Conservation (phyloP, 179 eudicot genomes). For the Silene coronaria region DNA sequence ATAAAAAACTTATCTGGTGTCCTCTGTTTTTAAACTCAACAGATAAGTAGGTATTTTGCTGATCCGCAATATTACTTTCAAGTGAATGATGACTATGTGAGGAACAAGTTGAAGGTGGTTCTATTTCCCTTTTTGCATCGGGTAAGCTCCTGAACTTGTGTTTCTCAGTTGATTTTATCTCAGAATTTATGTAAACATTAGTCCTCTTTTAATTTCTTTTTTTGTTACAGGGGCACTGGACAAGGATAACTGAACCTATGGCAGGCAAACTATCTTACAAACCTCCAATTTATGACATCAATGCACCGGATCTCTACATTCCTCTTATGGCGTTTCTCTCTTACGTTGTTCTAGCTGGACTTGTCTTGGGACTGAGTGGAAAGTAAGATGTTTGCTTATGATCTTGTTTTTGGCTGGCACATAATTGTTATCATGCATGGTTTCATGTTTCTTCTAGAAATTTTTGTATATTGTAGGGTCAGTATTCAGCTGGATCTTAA, state of each 20-base stretch:
- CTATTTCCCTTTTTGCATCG: slow-evolving; percentile 81
- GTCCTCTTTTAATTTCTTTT: neutral
- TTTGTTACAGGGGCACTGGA: slow-evolving; percentile 72
- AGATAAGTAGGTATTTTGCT: slow-evolving; percentile 80
- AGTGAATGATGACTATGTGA: slow-evolving; percentile 84
- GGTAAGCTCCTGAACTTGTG: slow-evolving; percentile 36
- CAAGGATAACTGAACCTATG: slow-evolving; percentile 81
- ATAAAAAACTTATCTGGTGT: neutral
- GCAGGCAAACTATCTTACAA: slow-evolving; percentile 82
- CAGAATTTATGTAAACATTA: neutral
- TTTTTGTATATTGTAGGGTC: neutral
- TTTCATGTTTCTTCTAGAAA: neutral
- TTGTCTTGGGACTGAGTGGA: slow-evolving; percentile 70
- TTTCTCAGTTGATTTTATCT: neutral
- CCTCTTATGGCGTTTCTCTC: slow-evolving; percentile 85
- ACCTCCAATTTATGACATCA: slow-evolving; percentile 82
- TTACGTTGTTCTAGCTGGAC: slow-evolving; percentile 72
- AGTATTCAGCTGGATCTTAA: neutral
- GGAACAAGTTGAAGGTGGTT: slow-evolving; percentile 83
- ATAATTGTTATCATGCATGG: neutral
- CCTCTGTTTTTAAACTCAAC: slow-evolving; percentile 19
- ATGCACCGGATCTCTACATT: slow-evolving; percentile 89
- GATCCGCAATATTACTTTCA: slow-evolving; percentile 87
- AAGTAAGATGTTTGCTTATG: slow-evolving; percentile 46
- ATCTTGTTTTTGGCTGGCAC: slow-evolving; percentile 4